Base-by-base conservation (phyloP, 108 stramenopile genomes). In the Stephanodiscus triporus region DNA sequence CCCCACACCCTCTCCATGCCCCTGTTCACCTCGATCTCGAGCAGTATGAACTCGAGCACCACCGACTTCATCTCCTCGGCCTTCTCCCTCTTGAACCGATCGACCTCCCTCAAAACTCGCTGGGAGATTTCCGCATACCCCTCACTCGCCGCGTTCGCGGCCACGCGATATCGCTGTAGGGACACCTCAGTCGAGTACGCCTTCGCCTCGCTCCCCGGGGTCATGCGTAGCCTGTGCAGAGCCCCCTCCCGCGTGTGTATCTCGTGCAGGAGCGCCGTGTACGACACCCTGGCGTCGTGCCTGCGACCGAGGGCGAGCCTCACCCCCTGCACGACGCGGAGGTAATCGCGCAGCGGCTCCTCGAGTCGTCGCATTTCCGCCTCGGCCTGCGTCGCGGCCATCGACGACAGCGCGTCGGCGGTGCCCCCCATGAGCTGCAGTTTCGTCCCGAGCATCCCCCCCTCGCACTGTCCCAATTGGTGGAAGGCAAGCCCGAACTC, bases 401-500 rank as follows among this genome's bases (percentile, higher is more conserved):
- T 66, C 9, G 86, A 84, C 9, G 85, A 85, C 17, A 98, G 72
- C 9, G 72, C 81, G 77, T 98, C 97, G 9, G 95, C 95, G 0
- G 94, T 88, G 53, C 90, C 84, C 17, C 97, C 95, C 76, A 98
- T 72, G 55, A 92, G 84, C 54, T 85, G 75, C 40, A 98, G 79
- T 19, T 96, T 96, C n/a, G 81, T 77, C 2, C 95, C 95, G 34
- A 98, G 71, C 10, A 81, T 83, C 75, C 94, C 95, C 16, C 85
- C 88, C 86, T 98, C 97, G 50, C 89, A 87, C 68, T 97, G 97
- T 14, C 96, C 97, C 40, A 99, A 76, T 65, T 96, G 86, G 63
- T 96, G 96, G 80, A 99, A 97, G 62, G 97, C 97, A 66, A 98
- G 72, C 24, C 97, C 97, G 80, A 99, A 97, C 80, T 99, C 97